A percentile compares a stretch with the other conserved stretches of the same genome.
These are phyloP conservation scores for Lasiosphaeria hispida DNA, from an alignment of 495 filamentous ascomycete species.

Conservation along the genomic window DNA sequence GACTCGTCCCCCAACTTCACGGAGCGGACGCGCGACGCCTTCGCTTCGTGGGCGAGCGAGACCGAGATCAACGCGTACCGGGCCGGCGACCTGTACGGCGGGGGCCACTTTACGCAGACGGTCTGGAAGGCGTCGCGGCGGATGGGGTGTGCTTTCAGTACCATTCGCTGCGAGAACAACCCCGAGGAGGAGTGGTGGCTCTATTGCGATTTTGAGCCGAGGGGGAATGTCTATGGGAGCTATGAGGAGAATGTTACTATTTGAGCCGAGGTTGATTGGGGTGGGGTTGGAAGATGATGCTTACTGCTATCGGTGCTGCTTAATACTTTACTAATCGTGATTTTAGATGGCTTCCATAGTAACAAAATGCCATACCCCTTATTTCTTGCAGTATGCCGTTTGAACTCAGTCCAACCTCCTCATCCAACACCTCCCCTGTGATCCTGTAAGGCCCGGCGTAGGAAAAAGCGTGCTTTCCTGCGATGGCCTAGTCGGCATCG, in stretches of 20 bases:
- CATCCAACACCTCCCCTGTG: too few relatives aligned
- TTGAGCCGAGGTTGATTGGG: neutral
- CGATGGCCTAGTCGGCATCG: too few relatives aligned
- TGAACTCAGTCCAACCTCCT: too few relatives aligned
- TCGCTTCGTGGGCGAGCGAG: conserved; percentile 13
- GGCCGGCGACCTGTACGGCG: conserved; percentile 10
- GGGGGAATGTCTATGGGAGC: conserved; percentile 13
- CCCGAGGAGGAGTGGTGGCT: conserved; percentile 24
- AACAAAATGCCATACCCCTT: too few relatives aligned
- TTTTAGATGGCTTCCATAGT: too few relatives aligned
- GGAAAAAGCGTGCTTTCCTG: too few relatives aligned
- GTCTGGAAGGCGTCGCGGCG: conserved; percentile 22
- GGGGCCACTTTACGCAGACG: conserved; percentile 25
- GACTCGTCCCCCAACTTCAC: conserved; percentile 14
- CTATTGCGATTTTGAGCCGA: conserved; percentile 23
- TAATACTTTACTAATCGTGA: too few relatives aligned
- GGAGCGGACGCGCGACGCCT: conserved; percentile 2
- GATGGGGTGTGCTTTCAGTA: conserved; percentile 27
- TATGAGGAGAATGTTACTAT: conserved; percentile 19
- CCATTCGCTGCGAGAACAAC: conserved; percentile 17
- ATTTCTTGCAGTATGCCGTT: too few relatives aligned
- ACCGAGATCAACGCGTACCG: conserved; percentile 19
- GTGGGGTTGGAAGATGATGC: neutral
- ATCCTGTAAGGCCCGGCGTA: too few relatives aligned
- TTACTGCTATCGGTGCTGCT: too few relatives aligned